Evolutionary conservation across 208 protist species (phyloP).

Genomic region (Trypanosoma grayi): DNA sequence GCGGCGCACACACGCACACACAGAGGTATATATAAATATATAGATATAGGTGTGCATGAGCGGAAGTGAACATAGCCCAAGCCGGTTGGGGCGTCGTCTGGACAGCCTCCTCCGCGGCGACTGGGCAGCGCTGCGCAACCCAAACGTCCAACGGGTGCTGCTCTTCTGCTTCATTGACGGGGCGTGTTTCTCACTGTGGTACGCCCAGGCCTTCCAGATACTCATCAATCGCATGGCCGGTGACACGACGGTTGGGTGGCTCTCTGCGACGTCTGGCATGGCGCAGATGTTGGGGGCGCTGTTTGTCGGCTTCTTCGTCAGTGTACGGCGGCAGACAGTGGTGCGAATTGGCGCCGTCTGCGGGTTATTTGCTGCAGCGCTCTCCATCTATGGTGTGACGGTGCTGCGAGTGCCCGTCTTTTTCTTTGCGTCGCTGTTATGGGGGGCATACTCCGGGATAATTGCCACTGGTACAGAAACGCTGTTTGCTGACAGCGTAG

Average conservation of each 20-base stretch:
- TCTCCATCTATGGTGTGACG: constrained; percentile 5
- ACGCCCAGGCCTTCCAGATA: constrained; percentile 39
- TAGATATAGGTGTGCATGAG: constrained; percentile 5
- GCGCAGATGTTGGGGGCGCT: constrained; percentile 42
- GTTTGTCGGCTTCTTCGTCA: constrained; percentile 17
- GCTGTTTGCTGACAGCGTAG: constrained; percentile 64
- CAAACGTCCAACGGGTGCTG: constrained; percentile 39
- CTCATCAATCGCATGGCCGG: constrained; percentile 31
- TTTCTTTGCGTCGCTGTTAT: constrained; percentile 33
- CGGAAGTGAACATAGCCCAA: neutral
- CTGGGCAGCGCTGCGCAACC: constrained; percentile 18
- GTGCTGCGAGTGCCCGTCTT: constrained; percentile 11
- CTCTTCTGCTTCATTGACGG: constrained; percentile 52
- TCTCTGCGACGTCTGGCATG: constrained; percentile 29
- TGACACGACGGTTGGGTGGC: constrained; percentile 30
- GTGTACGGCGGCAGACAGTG: constrained; percentile 23
- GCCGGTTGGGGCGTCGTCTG: no score
- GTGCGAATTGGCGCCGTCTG: constrained; percentile 25
- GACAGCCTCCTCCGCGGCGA: neutral
- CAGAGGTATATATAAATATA: constrained; percentile 4
- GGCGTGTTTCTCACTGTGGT: constrained; percentile 47
- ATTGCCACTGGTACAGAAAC: constrained; percentile 46
- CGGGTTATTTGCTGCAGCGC: constrained; percentile 20
- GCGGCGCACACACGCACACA: neutral
- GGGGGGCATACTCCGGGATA: constrained; percentile 45